Percentiles rank a stretch among this genome's conserved stretches.
phyloP scores from a whole-genome alignment of 2,329 filamentous ascomycete genomes.

The Monosporascus cannonballus region DNA sequence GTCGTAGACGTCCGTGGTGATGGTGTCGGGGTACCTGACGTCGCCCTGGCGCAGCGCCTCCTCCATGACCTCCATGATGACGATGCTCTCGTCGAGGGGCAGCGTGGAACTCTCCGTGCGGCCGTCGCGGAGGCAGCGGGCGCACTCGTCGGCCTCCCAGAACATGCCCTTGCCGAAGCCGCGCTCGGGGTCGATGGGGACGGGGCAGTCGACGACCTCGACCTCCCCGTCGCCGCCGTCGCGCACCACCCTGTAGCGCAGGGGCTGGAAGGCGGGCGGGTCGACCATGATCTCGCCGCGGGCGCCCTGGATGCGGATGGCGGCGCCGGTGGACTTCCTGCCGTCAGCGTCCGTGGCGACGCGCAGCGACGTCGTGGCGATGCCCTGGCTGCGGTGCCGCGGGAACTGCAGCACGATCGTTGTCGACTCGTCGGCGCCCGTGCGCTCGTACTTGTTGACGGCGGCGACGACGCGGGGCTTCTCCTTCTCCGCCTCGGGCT shows the following conservation, averaged over 20 bases:
- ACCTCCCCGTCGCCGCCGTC: slow-evolving; percentile 39
- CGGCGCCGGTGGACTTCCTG: slow-evolving; percentile 52
- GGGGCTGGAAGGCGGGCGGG: slow-evolving; percentile 64
- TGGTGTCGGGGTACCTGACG: slow-evolving; percentile 48
- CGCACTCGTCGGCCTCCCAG: slow-evolving; percentile 79
- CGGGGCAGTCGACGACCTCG: slow-evolving; percentile 47
- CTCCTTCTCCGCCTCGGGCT: slow-evolving; percentile 61
- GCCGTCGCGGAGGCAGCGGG: slow-evolving; percentile 68
- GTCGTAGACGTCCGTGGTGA: slow-evolving; percentile 53
- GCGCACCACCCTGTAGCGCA: slow-evolving; percentile 57
- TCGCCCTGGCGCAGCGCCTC: slow-evolving; percentile 46
- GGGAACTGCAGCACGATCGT: slow-evolving; percentile 74
- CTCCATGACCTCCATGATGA: slow-evolving; percentile 74
- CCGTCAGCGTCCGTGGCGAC: slow-evolving; percentile 56
- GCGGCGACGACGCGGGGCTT: slow-evolving; percentile 62
- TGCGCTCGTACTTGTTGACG: slow-evolving; percentile 61
- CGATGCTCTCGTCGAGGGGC: slow-evolving; percentile 69
- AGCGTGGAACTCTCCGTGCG: slow-evolving; percentile 67
- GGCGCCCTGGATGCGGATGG: slow-evolving; percentile 74
- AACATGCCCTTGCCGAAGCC: slow-evolving; percentile 75
- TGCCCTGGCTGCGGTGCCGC: slow-evolving; percentile 59
- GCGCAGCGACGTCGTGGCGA: slow-evolving; percentile 63
- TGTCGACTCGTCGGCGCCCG: slow-evolving; percentile 73
- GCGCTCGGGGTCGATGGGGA: slow-evolving; percentile 43
- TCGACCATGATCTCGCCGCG: slow-evolving; percentile 77